Percentiles rank a stretch among this genome's conserved stretches.
These are phyloP conservation scores for Penicillium sp. DNA, from an alignment of 2,329 filamentous ascomycete species.

Conservation along the genomic window DNA sequence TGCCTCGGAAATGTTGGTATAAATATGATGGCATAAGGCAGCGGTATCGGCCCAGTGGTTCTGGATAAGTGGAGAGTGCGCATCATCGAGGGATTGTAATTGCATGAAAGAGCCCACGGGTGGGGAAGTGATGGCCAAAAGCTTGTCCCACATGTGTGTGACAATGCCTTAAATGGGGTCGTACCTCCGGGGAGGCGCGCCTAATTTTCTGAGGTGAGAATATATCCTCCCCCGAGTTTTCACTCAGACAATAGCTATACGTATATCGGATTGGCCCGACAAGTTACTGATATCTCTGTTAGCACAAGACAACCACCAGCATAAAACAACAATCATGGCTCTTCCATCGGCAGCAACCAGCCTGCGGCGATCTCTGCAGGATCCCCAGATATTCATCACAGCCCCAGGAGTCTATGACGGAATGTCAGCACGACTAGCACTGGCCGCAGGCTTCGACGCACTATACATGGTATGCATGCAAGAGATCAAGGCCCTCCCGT, in stretches of 20 bases:
- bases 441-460: slow-evolving; percentile 49
- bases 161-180: background rate
- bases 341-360: slow-evolving; percentile 29
- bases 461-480: slow-evolving; percentile 49
- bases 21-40: slow-evolving; percentile 11
- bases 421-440: slow-evolving; percentile 49
- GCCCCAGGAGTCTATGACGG: slow-evolving; percentile 54
- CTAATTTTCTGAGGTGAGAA: background rate
- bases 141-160: slow-evolving; percentile 9
- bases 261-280: background rate
- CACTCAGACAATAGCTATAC: background rate
- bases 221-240: background rate
- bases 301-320: background rate
- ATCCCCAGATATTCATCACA: slow-evolving; percentile 41
- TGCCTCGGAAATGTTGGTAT: too few relatives aligned
- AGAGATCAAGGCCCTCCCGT: background rate
- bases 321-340: slow-evolving; percentile 19
- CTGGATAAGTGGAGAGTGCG: slow-evolving; percentile 13
- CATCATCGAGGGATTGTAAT: slow-evolving; percentile 11
- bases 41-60: slow-evolving; percentile 20
- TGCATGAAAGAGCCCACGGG: slow-evolving; percentile 6
- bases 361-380: slow-evolving; percentile 34
- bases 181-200: background rate
- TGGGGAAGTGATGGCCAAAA: slow-evolving; percentile 13
- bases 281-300: background rate